phyloP scores from a whole-genome alignment of 2,329 filamentous ascomycete genomes.

The Knufia fluminis region DNA sequence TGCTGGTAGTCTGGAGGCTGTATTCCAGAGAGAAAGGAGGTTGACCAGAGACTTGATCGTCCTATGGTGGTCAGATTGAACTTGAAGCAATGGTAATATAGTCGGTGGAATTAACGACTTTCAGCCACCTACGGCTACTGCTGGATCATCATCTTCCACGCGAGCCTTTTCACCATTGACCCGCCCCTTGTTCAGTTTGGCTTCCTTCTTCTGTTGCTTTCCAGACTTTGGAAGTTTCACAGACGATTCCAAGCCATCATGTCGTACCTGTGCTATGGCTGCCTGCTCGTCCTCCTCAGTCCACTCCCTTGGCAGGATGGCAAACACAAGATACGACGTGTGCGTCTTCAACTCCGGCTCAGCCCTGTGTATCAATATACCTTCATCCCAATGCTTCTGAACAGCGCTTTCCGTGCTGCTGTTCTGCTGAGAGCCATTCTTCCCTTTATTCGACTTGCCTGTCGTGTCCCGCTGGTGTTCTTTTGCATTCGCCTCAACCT shows the following conservation, averaged over 20 bases:
- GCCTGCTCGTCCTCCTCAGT: slow-evolving; percentile 63
- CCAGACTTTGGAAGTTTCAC: not conserved
- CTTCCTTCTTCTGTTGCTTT: not conserved
- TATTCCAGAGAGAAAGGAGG: too few species aligned
- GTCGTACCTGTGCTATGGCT: slow-evolving; percentile 7
- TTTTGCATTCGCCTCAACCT: slow-evolving; percentile 61
- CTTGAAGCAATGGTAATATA: too few species aligned
- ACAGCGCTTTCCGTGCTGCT: slow-evolving; percentile 23
- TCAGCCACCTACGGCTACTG: too few species aligned
- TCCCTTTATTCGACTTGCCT: slow-evolving; percentile 19
- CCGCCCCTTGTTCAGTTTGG: not conserved
- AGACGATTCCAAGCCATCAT: not conserved
- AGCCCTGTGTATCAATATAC: slow-evolving; percentile 66
- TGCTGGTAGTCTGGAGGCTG: too few species aligned
- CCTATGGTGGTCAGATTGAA: not conserved
- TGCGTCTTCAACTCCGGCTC: slow-evolving; percentile 91
- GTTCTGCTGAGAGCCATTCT: slow-evolving; percentile 9
- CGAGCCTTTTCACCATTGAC: not conserved
- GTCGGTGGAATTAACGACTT: too few species aligned
- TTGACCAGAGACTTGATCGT: too few species aligned
- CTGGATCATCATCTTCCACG: not conserved
- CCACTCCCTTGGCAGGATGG: slow-evolving; percentile 80
- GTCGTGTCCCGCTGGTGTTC: slow-evolving; percentile 47
- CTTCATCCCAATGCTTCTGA: slow-evolving; percentile 61
- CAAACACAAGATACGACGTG: slow-evolving; percentile 95